Percentiles rank a stretch among this genome's conserved stretches.
Evolutionary conservation across 805 yeast species (phyloP).

Genomic region (Brettanomyces bruxellensis): DNA sequence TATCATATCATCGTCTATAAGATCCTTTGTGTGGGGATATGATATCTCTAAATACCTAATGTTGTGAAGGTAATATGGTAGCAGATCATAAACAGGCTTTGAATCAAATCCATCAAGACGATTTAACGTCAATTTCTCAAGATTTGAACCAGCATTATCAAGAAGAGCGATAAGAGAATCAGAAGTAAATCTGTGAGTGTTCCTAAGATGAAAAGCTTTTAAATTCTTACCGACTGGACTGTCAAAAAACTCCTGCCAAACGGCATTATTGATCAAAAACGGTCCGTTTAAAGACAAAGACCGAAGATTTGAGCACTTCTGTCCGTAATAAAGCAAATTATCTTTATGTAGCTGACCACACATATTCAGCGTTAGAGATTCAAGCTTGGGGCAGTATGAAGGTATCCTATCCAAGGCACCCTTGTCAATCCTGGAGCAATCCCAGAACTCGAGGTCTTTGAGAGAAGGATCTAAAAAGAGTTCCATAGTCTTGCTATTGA

Average conservation of each 20-base stretch:
- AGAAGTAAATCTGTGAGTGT: constrained; percentile 76
- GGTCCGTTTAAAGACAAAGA: constrained; percentile 78
- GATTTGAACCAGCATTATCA: constrained; percentile 46
- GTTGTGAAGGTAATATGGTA: constrained; percentile 53
- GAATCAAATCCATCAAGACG: constrained; percentile 66
- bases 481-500: constrained; percentile 62
- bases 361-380: constrained; percentile 65
- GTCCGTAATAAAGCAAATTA: constrained; percentile 52
- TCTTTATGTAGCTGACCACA: constrained; percentile 88
- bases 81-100: constrained; percentile 45
- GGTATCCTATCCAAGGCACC: constrained; percentile 64
- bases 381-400: constrained; percentile 68
- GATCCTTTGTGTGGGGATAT: constrained; percentile 56
- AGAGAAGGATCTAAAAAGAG: constrained; percentile 61
- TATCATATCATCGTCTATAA: constrained; percentile 60
- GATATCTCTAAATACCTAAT: constrained; percentile 56
- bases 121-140: constrained; percentile 52
- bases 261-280: constrained; percentile 63
- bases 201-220: constrained; percentile 51
- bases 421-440: constrained; percentile 71
- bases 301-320: constrained; percentile 46
- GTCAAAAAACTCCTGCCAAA: constrained; percentile 75
- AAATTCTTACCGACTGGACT: constrained; percentile 41
- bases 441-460: constrained; percentile 69
- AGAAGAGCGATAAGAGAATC: constrained; percentile 55